Evolutionary conservation across 1,284 basidiomycete species (phyloP).

Genomic region (Kalmanozyma brasiliensis): DNA sequence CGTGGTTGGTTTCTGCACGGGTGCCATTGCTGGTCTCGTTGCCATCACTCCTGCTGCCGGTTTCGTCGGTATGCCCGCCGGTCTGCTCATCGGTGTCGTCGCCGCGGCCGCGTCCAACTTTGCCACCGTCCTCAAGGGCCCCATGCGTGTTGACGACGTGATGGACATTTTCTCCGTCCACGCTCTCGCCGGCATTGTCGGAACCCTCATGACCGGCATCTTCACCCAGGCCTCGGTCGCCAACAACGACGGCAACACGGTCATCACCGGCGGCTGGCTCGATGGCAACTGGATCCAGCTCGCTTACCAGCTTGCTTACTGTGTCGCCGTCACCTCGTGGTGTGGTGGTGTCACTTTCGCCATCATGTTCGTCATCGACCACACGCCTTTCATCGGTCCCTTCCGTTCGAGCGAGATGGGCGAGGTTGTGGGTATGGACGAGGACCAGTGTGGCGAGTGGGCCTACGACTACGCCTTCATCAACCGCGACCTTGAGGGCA

Average conservation of each 20-base stretch:
- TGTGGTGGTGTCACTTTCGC: constrained; percentile 71
- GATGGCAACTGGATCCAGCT: constrained; percentile 78
- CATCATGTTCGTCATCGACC: constrained; percentile 76
- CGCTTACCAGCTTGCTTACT: constrained; percentile 84
- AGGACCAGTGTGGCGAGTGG: constrained; percentile 73
- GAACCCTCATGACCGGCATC: constrained; percentile 70
- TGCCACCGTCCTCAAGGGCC: constrained; percentile 79
- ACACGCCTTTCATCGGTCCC: constrained; percentile 77
- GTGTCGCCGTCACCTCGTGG: constrained; percentile 75
- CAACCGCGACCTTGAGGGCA: constrained; percentile 62
- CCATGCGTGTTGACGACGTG: constrained; percentile 77
- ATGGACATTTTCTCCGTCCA: constrained; percentile 70
- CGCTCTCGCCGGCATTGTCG: constrained; percentile 61
- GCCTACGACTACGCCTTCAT: constrained; percentile 63
- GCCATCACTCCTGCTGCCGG: constrained; percentile 69
- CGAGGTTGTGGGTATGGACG: constrained; percentile 88
- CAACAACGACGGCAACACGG: constrained; percentile 74
- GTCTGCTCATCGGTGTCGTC: constrained; percentile 79
- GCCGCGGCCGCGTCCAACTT: constrained; percentile 84
- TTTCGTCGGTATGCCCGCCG: constrained; percentile 75
- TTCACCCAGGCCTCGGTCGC: constrained; percentile 84
- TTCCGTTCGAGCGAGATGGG: constrained; percentile 80
- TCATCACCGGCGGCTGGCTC: constrained; percentile 78
- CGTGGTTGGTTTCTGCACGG: constrained; percentile 60
- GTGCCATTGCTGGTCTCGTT: constrained; percentile 70